phyloP scores from a whole-genome alignment of 2,329 filamentous ascomycete genomes.

The Bipolaris bicolor region DNA sequence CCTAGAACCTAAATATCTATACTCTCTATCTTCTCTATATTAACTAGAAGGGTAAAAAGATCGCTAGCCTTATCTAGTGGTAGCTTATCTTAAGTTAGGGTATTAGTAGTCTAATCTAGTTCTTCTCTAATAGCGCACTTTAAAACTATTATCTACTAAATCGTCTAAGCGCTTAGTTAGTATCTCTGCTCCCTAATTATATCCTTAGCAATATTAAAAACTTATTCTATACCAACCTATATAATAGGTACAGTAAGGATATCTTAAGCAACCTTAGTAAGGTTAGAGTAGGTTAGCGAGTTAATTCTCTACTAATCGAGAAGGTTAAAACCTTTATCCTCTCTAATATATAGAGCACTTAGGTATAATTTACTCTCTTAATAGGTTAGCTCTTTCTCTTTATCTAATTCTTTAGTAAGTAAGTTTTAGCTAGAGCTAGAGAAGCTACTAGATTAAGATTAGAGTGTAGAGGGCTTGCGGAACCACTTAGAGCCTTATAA shows the following conservation, averaged over 20 bases:
- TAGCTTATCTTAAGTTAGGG: neutral
- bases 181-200: too few relatives aligned
- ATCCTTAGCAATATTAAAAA: too few relatives aligned
- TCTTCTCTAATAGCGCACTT: neutral
- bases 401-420: neutral
- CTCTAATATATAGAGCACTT: neutral
- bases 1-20: too few relatives aligned
- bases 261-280: too few relatives aligned
- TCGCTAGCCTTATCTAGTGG: neutral
- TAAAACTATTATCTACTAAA: too few relatives aligned
- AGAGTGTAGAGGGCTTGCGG: neutral
- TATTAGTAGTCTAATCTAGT: neutral
- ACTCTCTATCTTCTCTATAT: neutral
- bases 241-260: too few relatives aligned
- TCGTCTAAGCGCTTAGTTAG: too few relatives aligned
- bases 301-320: too few relatives aligned
- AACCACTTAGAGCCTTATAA: neutral
- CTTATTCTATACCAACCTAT: too few relatives aligned
- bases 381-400: neutral
- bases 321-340: too few relatives aligned
- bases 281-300: too few relatives aligned
- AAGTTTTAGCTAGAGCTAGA: neutral
- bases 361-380: neutral
- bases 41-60: neutral
- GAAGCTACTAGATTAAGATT: neutral